These are phyloP conservation scores for Leccinum fuscescens DNA, from an alignment of 1,284 basidiomycete genomes.

Conservation along the genomic window DNA sequence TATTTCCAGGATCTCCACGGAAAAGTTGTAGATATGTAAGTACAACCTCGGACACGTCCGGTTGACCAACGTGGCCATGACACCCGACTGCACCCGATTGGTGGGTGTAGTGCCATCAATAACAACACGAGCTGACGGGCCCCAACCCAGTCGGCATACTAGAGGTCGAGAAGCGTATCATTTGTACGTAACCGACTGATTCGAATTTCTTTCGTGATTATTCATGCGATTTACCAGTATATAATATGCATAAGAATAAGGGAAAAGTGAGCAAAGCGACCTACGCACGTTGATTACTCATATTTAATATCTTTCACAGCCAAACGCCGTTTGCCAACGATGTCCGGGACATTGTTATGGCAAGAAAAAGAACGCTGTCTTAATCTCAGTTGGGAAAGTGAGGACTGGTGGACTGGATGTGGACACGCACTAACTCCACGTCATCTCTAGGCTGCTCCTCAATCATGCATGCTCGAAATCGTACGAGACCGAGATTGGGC, in stretches of 20 bases:
- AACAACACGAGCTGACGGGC: slow-evolving; percentile 51
- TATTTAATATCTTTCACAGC: slow-evolving; percentile 36
- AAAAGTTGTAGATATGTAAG: slow-evolving; percentile 49
- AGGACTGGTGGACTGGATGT: slow-evolving; percentile 1
- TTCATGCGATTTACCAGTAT: slow-evolving; percentile 44
- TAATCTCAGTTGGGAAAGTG: slow-evolving; percentile 62
- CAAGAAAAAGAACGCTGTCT: slow-evolving; percentile 59
- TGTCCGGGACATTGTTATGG: slow-evolving; percentile 69
- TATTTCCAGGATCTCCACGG: slow-evolving; percentile 51
- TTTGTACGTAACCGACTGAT: slow-evolving; percentile 46
- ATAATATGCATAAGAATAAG: slow-evolving; percentile 63
- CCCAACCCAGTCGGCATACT: slow-evolving; percentile 67
- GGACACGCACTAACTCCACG: slow-evolving; percentile 6
- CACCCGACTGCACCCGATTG: slow-evolving; percentile 62
- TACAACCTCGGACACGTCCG: slow-evolving; percentile 67
- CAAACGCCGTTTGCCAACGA: slow-evolving; percentile 79
- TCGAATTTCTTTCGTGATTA: not conserved
- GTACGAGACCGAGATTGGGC: slow-evolving; percentile 48
- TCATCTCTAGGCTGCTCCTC: slow-evolving; percentile 62
- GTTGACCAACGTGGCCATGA: slow-evolving; percentile 72
- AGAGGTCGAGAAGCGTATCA: slow-evolving; percentile 71
- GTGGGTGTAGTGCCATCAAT: slow-evolving; percentile 71
- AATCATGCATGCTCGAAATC: slow-evolving; percentile 73
- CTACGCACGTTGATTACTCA: slow-evolving; percentile 1
- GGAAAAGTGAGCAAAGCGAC: slow-evolving; percentile 54